Evolutionary conservation across 305 asterid genomes (phyloP).

Genomic region (Fraxinus baroniana): DNA sequence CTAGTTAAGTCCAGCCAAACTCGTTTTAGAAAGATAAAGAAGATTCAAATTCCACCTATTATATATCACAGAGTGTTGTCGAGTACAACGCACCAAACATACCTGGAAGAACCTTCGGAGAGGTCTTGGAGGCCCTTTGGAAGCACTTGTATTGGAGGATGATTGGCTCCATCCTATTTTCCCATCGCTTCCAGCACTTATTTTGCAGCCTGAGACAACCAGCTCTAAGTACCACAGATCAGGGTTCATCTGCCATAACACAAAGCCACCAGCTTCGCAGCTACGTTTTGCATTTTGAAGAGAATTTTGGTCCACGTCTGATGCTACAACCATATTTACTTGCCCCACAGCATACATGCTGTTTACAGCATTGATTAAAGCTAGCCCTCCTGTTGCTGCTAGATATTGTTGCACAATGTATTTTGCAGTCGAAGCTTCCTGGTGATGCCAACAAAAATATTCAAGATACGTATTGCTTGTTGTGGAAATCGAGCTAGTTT

Average conservation of each 20-base stretch:
- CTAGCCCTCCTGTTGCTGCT: slow-evolving; percentile 88
- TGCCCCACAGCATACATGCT: slow-evolving; percentile 94
- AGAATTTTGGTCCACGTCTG: slow-evolving; percentile 53
- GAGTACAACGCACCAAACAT: neutral
- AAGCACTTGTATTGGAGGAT: slow-evolving; percentile 45
- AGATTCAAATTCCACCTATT: neutral
- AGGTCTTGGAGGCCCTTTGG: slow-evolving; percentile 77
- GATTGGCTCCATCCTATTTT: slow-evolving; percentile 74
- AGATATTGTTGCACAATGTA: slow-evolving; percentile 89
- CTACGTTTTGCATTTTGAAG: slow-evolving; percentile 34
- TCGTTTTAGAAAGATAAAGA: neutral
- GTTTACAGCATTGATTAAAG: slow-evolving; percentile 51
- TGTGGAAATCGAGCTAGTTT: neutral
- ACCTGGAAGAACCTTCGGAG: slow-evolving; percentile 88
- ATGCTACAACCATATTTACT: slow-evolving; percentile 59
- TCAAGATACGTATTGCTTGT: neutral
- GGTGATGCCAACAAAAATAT: neutral
- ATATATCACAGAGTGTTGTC: neutral
- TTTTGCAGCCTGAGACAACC: slow-evolving; percentile 76
- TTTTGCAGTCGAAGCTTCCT: slow-evolving; percentile 93
- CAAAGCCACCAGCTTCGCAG: slow-evolving; percentile 82
- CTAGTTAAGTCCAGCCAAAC: neutral
- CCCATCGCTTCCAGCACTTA: slow-evolving; percentile 84
- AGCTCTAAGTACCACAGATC: slow-evolving; percentile 84
- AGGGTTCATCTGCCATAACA: slow-evolving; percentile 88